phyloP scores from a whole-genome alignment of 345 rosid genomes.

The Populus pruinosa region DNA sequence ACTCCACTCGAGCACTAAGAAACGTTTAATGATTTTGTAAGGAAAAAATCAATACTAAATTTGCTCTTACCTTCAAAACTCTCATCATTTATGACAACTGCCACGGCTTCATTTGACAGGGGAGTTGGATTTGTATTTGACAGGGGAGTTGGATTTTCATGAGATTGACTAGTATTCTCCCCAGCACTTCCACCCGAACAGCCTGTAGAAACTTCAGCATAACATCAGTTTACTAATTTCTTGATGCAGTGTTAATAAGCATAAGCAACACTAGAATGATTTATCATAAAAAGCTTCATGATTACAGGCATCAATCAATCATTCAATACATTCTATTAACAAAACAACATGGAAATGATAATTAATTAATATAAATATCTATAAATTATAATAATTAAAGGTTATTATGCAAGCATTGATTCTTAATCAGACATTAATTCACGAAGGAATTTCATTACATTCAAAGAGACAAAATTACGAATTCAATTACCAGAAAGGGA shows the following conservation, averaged over 20 bases:
- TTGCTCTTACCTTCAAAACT: constrained; percentile 4
- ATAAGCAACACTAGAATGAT: background rate
- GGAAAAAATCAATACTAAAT: background rate
- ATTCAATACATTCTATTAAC: background rate
- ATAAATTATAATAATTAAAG: no score
- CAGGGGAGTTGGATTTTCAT: background rate
- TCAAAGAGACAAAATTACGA: background rate
- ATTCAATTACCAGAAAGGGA: background rate
- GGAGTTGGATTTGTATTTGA: constrained; percentile 7
- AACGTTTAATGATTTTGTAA: background rate
- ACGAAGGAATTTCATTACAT: background rate
- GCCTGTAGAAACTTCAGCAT: constrained; percentile 11
- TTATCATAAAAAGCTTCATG: background rate
- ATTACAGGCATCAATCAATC: background rate
- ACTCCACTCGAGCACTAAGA: background rate
- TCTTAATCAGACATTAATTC: background rate
- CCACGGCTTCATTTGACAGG: constrained; percentile 9
- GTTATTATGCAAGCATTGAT: background rate
- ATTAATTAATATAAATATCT: no score
- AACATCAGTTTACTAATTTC: background rate
- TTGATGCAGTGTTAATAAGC: background rate
- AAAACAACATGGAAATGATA: no score
- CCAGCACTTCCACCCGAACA: background rate
- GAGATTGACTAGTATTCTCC: background rate
- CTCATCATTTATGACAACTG: constrained; percentile 1